Evolutionary conservation across 1,139 yeast species (phyloP).

Genomic region (Arxiozyma slooffiae): DNA sequence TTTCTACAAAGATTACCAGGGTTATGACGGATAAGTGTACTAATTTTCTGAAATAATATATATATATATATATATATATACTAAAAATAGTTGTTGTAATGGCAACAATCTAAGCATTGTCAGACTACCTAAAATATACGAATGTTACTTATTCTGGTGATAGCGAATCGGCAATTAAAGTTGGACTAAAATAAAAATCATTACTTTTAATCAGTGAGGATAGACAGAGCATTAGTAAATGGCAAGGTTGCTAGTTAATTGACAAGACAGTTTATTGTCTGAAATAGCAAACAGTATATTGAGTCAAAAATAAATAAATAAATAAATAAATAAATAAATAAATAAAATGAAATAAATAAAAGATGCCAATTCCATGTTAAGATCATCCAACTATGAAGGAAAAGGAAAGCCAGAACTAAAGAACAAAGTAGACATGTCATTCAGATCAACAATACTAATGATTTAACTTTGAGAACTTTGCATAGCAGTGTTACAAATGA

Average conservation of each 20-base stretch:
- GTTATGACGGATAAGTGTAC: neutral
- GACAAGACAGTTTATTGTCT: slow-evolving; percentile 73
- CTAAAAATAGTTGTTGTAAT: neutral
- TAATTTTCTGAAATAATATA: neutral
- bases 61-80: too few species aligned
- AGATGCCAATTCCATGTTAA: slow-evolving; percentile 47
- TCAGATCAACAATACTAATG: slow-evolving; percentile 5
- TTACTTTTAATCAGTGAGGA: neutral
- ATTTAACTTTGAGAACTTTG: slow-evolving; percentile 5
- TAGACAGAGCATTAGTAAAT: slow-evolving; percentile 29
- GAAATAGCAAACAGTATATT: slow-evolving; percentile 74
- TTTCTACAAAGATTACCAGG: neutral
- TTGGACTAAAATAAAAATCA: neutral
- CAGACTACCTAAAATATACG: neutral
- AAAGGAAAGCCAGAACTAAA: slow-evolving; percentile 14
- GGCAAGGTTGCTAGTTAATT: slow-evolving; percentile 44
- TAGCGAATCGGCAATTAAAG: neutral
- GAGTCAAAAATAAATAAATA: slow-evolving; percentile 58
- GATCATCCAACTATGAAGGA: slow-evolving; percentile 46
- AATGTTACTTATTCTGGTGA: neutral
- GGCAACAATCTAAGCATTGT: neutral
- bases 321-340: too few species aligned
- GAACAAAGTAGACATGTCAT: slow-evolving; percentile 13
- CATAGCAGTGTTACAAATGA: slow-evolving; percentile 2
- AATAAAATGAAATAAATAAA: slow-evolving; percentile 49